phyloP scores from a whole-genome alignment of 1,284 basidiomycete species.

The Cryptococcus jaspeensis region DNA sequence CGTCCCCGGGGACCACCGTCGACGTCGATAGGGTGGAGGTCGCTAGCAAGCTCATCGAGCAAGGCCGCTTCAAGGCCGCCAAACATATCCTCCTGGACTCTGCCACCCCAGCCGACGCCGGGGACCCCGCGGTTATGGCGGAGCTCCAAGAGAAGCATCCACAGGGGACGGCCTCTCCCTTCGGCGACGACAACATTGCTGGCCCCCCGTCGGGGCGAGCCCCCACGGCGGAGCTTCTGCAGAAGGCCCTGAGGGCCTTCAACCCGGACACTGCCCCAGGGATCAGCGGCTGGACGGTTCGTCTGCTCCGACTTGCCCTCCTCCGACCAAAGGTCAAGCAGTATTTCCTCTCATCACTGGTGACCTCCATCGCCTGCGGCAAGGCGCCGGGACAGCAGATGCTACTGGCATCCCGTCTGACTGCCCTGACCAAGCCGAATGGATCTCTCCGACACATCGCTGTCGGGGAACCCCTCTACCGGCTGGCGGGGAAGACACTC shows the following conservation, averaged over 20 bases:
- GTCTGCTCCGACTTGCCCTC: too few relatives aligned
- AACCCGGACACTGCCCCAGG: neutral
- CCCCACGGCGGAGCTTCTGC: neutral
- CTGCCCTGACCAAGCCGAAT: conserved; percentile 11
- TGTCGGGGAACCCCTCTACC: conserved; percentile 19
- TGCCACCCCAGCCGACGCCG: neutral
- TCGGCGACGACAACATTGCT: neutral
- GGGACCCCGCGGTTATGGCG: neutral
- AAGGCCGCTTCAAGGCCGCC: neutral
- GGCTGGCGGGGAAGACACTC: conserved; percentile 11
- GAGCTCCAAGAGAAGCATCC: neutral
- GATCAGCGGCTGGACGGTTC: neutral
- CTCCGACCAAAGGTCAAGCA: too few relatives aligned
- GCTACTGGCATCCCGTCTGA: conserved; percentile 7
- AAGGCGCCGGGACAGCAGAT: neutral
- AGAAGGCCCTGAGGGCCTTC: too few relatives aligned
- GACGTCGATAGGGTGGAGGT: neutral
- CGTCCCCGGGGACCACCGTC: neutral
- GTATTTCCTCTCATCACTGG: too few relatives aligned
- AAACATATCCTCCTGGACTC: neutral
- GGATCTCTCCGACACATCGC: conserved; percentile 21
- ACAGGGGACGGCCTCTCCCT: neutral
- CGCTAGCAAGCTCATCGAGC: neutral
- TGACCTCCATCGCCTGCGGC: too few relatives aligned
- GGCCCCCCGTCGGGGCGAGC: neutral